Evolutionary conservation across 2,329 filamentous ascomycete genomes (phyloP).

Genomic region (Diaporthe humulicola): DNA sequence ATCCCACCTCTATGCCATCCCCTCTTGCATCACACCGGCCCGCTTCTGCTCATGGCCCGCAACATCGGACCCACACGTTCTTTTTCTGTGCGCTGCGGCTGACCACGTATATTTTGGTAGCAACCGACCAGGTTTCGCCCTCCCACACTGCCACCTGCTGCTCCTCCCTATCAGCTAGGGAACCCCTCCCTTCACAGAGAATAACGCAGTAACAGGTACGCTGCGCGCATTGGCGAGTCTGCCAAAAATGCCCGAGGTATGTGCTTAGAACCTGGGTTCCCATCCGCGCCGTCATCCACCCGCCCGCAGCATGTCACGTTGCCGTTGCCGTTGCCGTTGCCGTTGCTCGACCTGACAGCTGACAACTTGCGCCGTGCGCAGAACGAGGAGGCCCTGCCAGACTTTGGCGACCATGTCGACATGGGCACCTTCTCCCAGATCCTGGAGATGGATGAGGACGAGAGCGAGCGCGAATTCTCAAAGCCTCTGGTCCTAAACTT

Average conservation of each 20-base stretch:
- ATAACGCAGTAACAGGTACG: slow-evolving; percentile 29
- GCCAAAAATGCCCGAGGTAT: slow-evolving; percentile 40
- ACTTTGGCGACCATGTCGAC: slow-evolving; percentile 84
- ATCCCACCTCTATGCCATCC: slow-evolving; percentile 28
- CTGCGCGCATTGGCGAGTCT: slow-evolving; percentile 28
- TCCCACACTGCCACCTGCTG: slow-evolving; percentile 33
- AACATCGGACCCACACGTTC: slow-evolving; percentile 37
- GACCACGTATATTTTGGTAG: slow-evolving; percentile 40
- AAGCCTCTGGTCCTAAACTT: slow-evolving; percentile 90
- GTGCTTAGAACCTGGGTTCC: background rate
- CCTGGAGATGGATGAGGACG: slow-evolving; percentile 97
- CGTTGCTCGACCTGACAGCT: slow-evolving; percentile 18
- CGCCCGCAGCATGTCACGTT: background rate
- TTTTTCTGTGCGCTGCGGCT: slow-evolving; percentile 39
- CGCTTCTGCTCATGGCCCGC: slow-evolving; percentile 40
- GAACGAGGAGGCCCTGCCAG: slow-evolving; percentile 58
- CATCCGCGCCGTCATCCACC: background rate
- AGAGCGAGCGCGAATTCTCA: slow-evolving; percentile 88
- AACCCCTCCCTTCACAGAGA: slow-evolving; percentile 27
- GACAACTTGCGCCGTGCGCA: slow-evolving; percentile 12
- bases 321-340: slow-evolving; percentile 26
- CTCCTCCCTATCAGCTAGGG: slow-evolving; percentile 28
- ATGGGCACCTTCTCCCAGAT: slow-evolving; percentile 89
- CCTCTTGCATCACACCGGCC: slow-evolving; percentile 41
- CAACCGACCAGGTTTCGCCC: slow-evolving; percentile 32